A percentile compares a stretch with the other conserved stretches of the same genome.
These are phyloP conservation scores for Phytophthora macrochlamydospora DNA, from an alignment of 352 stramenopile genomes.

Conservation along the genomic window DNA sequence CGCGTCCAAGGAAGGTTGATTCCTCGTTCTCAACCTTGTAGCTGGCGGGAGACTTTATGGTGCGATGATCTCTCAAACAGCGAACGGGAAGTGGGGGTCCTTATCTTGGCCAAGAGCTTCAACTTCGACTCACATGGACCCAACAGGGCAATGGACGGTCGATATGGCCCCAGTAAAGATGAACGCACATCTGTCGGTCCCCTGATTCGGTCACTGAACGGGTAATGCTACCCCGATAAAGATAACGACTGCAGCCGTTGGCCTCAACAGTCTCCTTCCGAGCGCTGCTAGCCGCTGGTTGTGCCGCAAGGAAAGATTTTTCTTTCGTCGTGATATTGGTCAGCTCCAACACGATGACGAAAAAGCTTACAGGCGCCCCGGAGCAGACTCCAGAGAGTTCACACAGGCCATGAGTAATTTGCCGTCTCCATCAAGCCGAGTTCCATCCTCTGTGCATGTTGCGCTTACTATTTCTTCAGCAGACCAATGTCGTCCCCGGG, in stretches of 20 bases:
- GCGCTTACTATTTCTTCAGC: no score
- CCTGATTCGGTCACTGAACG: no score
- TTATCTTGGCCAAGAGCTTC: neutral
- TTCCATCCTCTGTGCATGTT: no score
- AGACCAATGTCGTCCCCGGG: no score
- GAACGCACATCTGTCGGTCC: no score
- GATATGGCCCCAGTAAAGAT: no score
- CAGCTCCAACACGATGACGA: no score
- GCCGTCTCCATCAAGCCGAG: no score
- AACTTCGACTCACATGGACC: neutral
- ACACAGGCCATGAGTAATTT: no score
- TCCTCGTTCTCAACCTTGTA: conserved; percentile 73
- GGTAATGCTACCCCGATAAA: neutral
- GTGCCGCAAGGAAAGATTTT: conserved; percentile 9
- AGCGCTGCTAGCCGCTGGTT: conserved; percentile 12
- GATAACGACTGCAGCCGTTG: conserved; percentile 4
- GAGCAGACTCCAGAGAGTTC: no score
- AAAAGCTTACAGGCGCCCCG: no score
- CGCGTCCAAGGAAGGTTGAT: conserved; percentile 59
- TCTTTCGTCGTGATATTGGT: no score
- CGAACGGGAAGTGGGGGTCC: conserved; percentile 44
- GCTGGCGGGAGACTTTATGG: conserved; percentile 56
- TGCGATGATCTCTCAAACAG: conserved; percentile 31
- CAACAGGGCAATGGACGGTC: neutral
- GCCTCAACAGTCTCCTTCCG: conserved; percentile 19